Percentiles rank a stretch among this genome's conserved stretches.
phyloP scores from a whole-genome alignment of 805 yeast species.

The Lipomyces lipofer region DNA sequence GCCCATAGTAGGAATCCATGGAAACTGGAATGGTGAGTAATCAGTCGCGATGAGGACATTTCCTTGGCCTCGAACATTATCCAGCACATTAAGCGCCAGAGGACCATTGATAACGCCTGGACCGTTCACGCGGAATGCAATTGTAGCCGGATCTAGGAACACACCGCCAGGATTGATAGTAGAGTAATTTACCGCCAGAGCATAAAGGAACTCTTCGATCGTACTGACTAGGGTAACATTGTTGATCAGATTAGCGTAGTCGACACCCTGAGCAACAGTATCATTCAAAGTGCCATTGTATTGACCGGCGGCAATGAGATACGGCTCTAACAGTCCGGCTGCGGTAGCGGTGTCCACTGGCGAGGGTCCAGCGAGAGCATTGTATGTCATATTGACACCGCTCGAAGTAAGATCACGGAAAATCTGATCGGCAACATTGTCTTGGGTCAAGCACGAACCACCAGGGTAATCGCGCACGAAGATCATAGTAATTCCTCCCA shows the following conservation, averaged over 20 bases:
- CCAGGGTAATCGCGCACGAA: conserved; percentile 29
- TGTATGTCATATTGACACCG: conserved; percentile 9
- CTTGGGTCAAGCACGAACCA: conserved; percentile 27
- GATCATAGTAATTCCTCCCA: conserved; percentile 34
- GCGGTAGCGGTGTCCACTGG: conserved; percentile 30
- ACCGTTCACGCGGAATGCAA: conserved; percentile 37
- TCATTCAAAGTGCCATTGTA: conserved; percentile 19
- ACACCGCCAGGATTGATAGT: conserved; percentile 40
- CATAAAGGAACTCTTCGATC: conserved; percentile 31
- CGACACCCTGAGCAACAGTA: conserved; percentile 11
- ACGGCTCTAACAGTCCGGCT: conserved; percentile 18
- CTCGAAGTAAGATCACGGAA: conserved; percentile 20
- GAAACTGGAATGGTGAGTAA: conserved; percentile 40
- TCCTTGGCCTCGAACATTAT: conserved; percentile 38
- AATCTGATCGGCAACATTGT: conserved; percentile 30
- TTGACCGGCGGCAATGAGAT: conserved; percentile 12
- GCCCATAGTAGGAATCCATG: conserved; percentile 39
- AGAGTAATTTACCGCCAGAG: conserved; percentile 33
- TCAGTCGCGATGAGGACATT: conserved; percentile 34
- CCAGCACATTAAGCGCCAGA: conserved; percentile 35
- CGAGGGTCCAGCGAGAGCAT: conserved; percentile 25
- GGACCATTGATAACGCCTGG: conserved; percentile 33
- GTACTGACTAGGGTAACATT: conserved; percentile 30
- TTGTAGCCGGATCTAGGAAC: conserved; percentile 32
- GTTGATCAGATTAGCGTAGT: conserved; percentile 12